Conservation (phyloP, 2,329 filamentous ascomycete species). For the Aspergillus neoniger region DNA sequence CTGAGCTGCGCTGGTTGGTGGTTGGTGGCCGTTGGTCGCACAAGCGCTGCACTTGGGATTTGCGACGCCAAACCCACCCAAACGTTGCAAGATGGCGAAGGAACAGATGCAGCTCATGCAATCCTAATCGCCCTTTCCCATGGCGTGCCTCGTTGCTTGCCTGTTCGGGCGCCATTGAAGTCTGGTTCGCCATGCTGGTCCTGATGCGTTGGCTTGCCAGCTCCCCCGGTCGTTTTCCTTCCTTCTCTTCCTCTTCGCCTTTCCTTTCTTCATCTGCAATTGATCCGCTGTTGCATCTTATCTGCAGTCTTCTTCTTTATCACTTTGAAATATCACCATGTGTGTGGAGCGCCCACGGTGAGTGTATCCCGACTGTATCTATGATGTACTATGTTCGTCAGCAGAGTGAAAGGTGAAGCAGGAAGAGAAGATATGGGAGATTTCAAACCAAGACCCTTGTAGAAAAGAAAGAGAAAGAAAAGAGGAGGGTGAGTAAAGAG, state of each 20-base stretch:
- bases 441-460: background rate
- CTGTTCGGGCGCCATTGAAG: background rate
- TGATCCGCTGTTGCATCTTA: background rate
- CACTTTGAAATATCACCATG: background rate
- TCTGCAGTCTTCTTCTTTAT: conserved; percentile 1
- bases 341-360: background rate
- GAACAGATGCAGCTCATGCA: no score
- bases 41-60: conserved; percentile 9
- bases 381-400: background rate
- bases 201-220: background rate
- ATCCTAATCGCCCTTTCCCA: background rate
- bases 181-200: background rate
- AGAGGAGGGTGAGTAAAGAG: background rate
- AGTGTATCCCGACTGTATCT: background rate
- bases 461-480: background rate
- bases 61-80: background rate
- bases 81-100: background rate
- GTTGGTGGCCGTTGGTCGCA: conserved; percentile 16
- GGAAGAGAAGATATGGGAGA: background rate
- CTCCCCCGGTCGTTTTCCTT: background rate
- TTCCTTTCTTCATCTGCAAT: background rate
- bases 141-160: background rate
- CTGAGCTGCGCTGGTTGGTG: background rate
- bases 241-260: background rate
- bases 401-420: background rate